Base-by-base conservation (phyloP, 305 asterid species). In the Solanum hybrid region DNA sequence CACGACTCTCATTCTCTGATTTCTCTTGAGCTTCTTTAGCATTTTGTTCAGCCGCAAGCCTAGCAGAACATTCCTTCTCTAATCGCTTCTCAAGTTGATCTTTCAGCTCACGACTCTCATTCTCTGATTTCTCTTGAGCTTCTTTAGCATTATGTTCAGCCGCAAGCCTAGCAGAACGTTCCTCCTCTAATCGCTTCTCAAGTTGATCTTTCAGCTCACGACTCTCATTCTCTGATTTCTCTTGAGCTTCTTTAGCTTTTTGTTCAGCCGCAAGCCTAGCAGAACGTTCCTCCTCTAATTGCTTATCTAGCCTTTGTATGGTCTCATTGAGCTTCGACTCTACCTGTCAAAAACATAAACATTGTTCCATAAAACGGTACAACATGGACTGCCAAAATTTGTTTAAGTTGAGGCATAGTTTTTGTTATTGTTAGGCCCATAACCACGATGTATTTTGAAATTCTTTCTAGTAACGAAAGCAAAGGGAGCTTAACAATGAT, bases 1-100 rank as follows among this genome's bases (percentile, higher is more conserved):
- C 68, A 5, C 88, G 90, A 1, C 90, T 90, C 90, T 94, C 95
- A 10, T 93, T 91, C 6, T 84, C 36, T 11, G 96, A 93, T 90
- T 89, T 90, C 89, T 4, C 73, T 81, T 91, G 95, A 72, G 93
- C 94, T 45, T 68, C 91, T 41, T 89, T 90, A 0, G 93, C 94
- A 29, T 33, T 70, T 10, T 70, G 90, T 86, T 94, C 94, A 36
- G 95, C 95, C 91, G 75, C 81, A 38, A 93, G 79, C 3, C 96
- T 93, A 65, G 98, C 96, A 72, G 91, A 94, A 45, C 89, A 93
- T 91, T 96, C 96, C 92, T 94, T 85, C 0, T 92, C 93, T 91
- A 96, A 45, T 91, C 92, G 93, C 86, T 90, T 90, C 79, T 96
- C 96, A 41, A 41, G 61, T 41, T 41, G 2, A 94, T 92, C 95